These are phyloP conservation scores for Diospyros kaki DNA, from an alignment of 148 eudicot species.

Conservation along the genomic window DNA sequence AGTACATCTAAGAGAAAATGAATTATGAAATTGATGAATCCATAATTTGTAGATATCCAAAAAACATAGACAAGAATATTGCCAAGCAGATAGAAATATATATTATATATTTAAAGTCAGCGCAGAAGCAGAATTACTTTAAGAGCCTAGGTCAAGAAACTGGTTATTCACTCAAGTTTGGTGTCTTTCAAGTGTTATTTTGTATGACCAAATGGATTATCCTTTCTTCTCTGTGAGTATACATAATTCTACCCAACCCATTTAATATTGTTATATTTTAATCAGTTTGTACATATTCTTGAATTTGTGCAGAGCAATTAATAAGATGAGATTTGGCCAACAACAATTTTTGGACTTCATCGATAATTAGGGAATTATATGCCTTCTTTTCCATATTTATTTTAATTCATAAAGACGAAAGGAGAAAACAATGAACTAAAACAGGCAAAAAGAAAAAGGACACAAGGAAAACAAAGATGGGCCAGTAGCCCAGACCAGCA, in stretches of 20 bases:
- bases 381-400: too few relatives aligned
- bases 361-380: too few relatives aligned
- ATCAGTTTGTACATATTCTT: too few relatives aligned
- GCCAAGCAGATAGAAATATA: neutral
- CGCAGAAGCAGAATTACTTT: neutral
- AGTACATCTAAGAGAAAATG: neutral
- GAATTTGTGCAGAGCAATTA: too few relatives aligned
- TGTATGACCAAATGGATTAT: neutral
- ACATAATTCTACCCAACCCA: too few relatives aligned
- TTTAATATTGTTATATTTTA: too few relatives aligned
- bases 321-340: too few relatives aligned
- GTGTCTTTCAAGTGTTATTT: neutral
- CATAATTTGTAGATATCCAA: neutral
- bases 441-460: neutral
- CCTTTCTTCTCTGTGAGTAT: neutral
- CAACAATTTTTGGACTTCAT: too few relatives aligned
- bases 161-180: neutral
- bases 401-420: too few relatives aligned
- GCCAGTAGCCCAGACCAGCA: neutral
- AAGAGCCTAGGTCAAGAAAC: neutral
- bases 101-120: neutral
- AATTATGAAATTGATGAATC: neutral
- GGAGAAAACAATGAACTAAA: too few relatives aligned
- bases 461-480: neutral
- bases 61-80: neutral